Base-by-base conservation (phyloP, 495 filamentous ascomycete genomes). In the Mycothermus thermophilus region DNA sequence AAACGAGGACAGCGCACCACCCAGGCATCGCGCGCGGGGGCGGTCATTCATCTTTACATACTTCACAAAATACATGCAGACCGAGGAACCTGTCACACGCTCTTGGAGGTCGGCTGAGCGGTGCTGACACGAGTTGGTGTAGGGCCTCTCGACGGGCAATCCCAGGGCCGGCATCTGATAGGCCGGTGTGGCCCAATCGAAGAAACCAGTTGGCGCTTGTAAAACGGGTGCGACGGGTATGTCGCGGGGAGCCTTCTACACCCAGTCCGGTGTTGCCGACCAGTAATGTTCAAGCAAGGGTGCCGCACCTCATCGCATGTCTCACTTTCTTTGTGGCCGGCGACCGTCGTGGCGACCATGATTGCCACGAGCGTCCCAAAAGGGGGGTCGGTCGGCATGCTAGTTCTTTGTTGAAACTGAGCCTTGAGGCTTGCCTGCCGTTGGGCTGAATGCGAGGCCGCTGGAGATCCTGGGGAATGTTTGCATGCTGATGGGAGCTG, bases 131-230 rank as follows among this genome's bases (percentile, higher is more conserved):
- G 32, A 31, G 35, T 16, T 45, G 43, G 49, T 43, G 48, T 31
- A 17, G 35, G 38, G 45, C 41, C 38, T 41, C 34, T 50, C 31
- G 40, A 50, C 44, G 52, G 48, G 49, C 41, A 51, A 50, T 54
- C 42, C 48, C 50, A 37, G 50, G 41, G 43, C 35, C 37, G 36
- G 36, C 42, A 47, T 40, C 45, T 67, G 64, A 69, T 69, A 63
- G 62, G 64, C 54, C 54, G 56, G 41, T 44, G 40, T 31, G 52
- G 42, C 35, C 38, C 44, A 41, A 46, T 46, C 45, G 50, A 43
- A 45, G 51, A 50, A 50, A 48, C 64, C 64, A 65, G 57, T 65
- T 58, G 64, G 64, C 64, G 64, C 64, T 64, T 69, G 63, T 44
- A 47, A 51, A 51, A 59, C 54, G 38, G 57, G 61, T 60, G 37